These are phyloP conservation scores for Symbiodinium natans DNA, from an alignment of 73 alveolate species.

Conservation along the genomic window DNA sequence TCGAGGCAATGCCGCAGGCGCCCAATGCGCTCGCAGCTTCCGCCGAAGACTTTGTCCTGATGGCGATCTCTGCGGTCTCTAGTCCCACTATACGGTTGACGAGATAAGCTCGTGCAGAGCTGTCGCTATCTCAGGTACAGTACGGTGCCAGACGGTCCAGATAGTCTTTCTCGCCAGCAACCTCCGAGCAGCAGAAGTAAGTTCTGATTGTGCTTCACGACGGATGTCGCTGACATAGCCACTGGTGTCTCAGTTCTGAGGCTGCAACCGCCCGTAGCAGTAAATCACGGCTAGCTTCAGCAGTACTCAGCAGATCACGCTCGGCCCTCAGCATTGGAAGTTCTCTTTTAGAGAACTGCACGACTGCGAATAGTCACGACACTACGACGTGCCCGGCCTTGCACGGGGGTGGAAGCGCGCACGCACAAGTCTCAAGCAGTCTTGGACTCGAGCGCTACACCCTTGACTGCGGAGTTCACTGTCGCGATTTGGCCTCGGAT, in stretches of 20 bases:
- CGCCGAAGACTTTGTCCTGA: constrained; percentile 82
- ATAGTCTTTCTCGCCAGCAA: constrained; percentile 38
- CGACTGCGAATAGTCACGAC: no score
- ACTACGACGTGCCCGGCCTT: no score
- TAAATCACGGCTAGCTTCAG: constrained; percentile 39
- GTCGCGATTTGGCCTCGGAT: constrained; percentile 42
- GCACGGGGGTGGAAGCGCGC: no score
- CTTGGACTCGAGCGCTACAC: constrained; percentile 14
- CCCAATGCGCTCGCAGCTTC: constrained; percentile 90
- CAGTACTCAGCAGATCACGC: constrained; percentile 41
- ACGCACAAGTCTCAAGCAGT: no score
- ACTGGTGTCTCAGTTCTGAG: not conserved
- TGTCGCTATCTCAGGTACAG: not conserved
- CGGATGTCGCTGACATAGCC: not conserved
- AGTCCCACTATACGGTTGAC: not conserved
- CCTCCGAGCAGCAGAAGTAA: not conserved
- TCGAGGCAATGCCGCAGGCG: constrained; percentile 71
- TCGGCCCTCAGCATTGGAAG: constrained; percentile 21
- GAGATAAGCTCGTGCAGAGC: not conserved
- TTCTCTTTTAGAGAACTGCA: no score
- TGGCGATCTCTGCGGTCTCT: not conserved
- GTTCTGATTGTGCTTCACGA: not conserved
- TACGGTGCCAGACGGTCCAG: constrained; percentile 6
- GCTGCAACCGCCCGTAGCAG: constrained; percentile 11
- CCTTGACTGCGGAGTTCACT: constrained; percentile 41